Evolutionary conservation across 768 basidiomycete species (phyloP), one percentile per base, ranked within the genome.

Genomic region (Termitomyces sp.): DNA sequence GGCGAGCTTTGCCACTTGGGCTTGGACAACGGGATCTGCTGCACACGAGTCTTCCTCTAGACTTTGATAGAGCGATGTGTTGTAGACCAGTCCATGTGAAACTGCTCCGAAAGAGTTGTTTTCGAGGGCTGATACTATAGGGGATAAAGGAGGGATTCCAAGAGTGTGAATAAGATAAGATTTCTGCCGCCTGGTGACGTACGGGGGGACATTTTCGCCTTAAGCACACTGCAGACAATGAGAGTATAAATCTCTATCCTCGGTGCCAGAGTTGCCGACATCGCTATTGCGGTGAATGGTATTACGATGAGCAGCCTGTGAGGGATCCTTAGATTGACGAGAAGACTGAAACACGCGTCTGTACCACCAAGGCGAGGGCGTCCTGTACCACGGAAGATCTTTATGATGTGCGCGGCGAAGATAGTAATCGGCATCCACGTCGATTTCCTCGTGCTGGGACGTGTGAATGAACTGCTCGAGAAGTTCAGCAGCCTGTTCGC

Each of bases 321-420:
- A 61, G 48, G 48, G 5, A 28, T 3, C 7, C n/a, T 14, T 35
- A 30, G 26, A 58, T 42, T 28, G 49, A 54, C 55, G 46, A 55
- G 42, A 24, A 14, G n/a, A 28, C 24, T 26, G 18, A 40, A 20
- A 42, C 12, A 42, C 26, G 54, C 14, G 6, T 20, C 53, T 82
- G 63, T 61, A 90, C 91, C 90, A 92, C 73, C 76, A 79, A 0
- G 88, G 78, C 0, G 89, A 90, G 3, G 90, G 88, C 43, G 80
- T 74, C 71, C 76, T 89, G 81, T 86, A 91, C 89, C 90, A 92
- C 3, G 88, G 85, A 47, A 78, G 73, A 22, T 57, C 10, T n/a
- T 51, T 58, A 53, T 59, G 26, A 44, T 56, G 40, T 12, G 53
- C 59, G 7, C 49, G 54, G 18, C 57, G 58, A 9, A 54, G 53